phyloP scores from a whole-genome alignment of 192 early-diverging fungal genomes.

The Podila epicladia region DNA sequence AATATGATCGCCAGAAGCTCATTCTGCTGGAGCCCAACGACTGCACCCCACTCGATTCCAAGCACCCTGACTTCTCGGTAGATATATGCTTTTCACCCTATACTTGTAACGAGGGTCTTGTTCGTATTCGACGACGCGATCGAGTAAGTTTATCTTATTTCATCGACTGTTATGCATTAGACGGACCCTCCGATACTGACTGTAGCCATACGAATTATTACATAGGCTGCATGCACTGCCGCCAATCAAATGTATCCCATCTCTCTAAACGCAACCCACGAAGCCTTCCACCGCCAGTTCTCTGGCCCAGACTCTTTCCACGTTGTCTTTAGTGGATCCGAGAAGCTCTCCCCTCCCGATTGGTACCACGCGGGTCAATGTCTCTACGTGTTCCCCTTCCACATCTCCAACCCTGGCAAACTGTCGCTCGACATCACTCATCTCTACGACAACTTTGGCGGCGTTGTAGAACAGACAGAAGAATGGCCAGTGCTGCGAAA shows the following conservation, averaged over 20 bases:
- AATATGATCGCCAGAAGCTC: slow-evolving; percentile 42
- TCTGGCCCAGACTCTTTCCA: slow-evolving; percentile 46
- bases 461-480: slow-evolving; percentile 11
- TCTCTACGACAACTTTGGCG: slow-evolving; percentile 38
- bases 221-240: slow-evolving; percentile 6
- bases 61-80: slow-evolving; percentile 42
- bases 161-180: not conserved
- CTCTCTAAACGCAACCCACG: slow-evolving; percentile 29
- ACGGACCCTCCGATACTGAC: not conserved
- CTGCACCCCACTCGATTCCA: slow-evolving; percentile 20
- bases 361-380: slow-evolving; percentile 36
- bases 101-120: slow-evolving; percentile 36
- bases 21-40: slow-evolving; percentile 27
- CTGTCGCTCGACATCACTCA: slow-evolving; percentile 30
- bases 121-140: slow-evolving; percentile 29
- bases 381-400: slow-evolving; percentile 46
- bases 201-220: not conserved
- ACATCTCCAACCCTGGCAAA: slow-evolving; percentile 43
- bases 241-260: slow-evolving; percentile 29
- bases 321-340: slow-evolving; percentile 35
- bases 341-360: slow-evolving; percentile 37
- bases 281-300: slow-evolving; percentile 39
- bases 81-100: slow-evolving; percentile 42
- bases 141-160: slow-evolving; percentile 15
- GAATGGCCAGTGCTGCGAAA: slow-evolving; percentile 18